Conservation (phyloP, 2,329 filamentous ascomycete genomes). For the Lasiodiplodia sp. region DNA sequence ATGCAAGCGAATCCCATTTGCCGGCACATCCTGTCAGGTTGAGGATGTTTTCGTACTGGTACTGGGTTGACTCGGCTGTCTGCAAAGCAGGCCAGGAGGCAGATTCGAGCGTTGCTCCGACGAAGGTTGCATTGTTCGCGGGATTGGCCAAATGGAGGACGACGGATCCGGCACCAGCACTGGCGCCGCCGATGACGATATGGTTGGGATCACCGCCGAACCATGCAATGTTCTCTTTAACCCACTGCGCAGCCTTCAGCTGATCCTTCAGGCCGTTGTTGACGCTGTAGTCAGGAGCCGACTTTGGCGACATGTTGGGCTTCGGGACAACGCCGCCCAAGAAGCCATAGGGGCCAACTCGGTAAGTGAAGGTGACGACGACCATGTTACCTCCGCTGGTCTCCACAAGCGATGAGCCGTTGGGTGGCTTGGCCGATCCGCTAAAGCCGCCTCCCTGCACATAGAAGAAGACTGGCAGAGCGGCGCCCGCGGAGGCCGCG, state of each 20-base stretch:
- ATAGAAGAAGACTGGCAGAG: constrained; percentile 50
- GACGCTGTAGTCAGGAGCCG: constrained; percentile 36
- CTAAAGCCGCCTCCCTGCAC: constrained; percentile 51
- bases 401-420: constrained; percentile 44
- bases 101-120: constrained; percentile 44
- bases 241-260: constrained; percentile 46
- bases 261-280: constrained; percentile 51
- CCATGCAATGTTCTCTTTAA: constrained; percentile 43
- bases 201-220: constrained; percentile 51
- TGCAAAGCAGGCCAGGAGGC: constrained; percentile 50
- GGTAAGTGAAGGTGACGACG: constrained; percentile 51
- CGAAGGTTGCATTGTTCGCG: constrained; percentile 48
- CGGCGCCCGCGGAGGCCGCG: constrained; percentile 42
- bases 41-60: constrained; percentile 50
- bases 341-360: constrained; percentile 50
- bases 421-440: constrained; percentile 45
- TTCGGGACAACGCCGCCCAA: constrained; percentile 43
- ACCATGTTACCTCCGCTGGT: constrained; percentile 43
- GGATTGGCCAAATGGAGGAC: constrained; percentile 47
- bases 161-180: constrained; percentile 50
- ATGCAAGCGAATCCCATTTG: constrained; percentile 42
- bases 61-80: constrained; percentile 49
- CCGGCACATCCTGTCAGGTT: constrained; percentile 43
- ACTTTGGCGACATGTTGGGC: constrained; percentile 13
- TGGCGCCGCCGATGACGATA: constrained; percentile 49